Percentiles rank a stretch among this genome's conserved stretches.
Evolutionary conservation across 768 basidiomycete species (phyloP).

Genomic region (Boletus subcaerulescens): DNA sequence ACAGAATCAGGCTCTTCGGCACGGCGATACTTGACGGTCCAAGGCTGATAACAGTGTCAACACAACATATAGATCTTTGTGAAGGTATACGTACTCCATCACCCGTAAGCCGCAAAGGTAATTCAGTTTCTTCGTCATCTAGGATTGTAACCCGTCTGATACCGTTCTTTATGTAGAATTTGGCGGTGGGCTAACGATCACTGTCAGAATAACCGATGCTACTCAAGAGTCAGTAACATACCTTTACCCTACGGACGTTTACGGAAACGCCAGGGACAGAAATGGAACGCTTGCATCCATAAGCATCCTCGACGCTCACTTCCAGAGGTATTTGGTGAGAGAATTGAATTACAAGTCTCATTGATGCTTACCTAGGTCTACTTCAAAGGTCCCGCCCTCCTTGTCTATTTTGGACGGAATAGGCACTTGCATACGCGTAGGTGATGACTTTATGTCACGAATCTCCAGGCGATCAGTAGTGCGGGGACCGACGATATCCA

Average conservation of each 20-base stretch:
- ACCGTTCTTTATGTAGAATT: conserved; percentile 71
- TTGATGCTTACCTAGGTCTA: conserved; percentile 60
- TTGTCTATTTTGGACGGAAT: conserved; percentile 65
- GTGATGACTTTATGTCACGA: conserved; percentile 50
- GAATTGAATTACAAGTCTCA: background rate
- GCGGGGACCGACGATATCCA: conserved; percentile 76
- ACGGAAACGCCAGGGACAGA: conserved; percentile 77
- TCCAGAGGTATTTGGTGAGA: conserved; percentile 10
- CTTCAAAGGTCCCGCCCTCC: conserved; percentile 74
- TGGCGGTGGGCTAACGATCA: conserved; percentile 67
- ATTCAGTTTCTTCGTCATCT: conserved; percentile 65
- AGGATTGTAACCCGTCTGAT: conserved; percentile 62
- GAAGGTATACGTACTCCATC: conserved; percentile 63
- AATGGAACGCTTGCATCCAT: conserved; percentile 78
- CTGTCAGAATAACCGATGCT: background rate
- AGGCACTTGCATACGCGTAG: conserved; percentile 57
- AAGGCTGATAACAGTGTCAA: conserved; percentile 57
- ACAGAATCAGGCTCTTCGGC: conserved; percentile 41
- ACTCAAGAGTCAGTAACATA: conserved; percentile 31
- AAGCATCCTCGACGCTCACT: conserved; percentile 85
- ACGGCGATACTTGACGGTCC: conserved; percentile 75
- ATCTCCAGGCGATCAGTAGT: conserved; percentile 59
- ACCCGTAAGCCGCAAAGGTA: conserved; percentile 87
- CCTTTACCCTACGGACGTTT: conserved; percentile 79
- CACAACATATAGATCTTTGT: background rate